Base-by-base conservation (phyloP, 1,139 yeast species). In the Candida frijolesensis region DNA sequence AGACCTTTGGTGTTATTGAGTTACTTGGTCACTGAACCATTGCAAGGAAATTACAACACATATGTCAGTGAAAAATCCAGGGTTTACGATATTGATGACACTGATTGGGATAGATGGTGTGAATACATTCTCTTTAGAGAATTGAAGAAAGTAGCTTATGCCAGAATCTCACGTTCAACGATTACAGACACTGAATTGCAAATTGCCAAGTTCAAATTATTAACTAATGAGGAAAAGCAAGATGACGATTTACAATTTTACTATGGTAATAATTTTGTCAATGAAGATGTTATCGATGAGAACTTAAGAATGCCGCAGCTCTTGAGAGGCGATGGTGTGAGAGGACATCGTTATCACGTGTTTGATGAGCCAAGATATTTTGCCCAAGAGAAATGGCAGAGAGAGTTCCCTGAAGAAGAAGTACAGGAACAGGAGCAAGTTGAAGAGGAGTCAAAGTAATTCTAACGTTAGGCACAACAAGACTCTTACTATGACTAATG, bases 91-190 rank as follows among this genome's bases (percentile, higher is more conserved):
- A 91, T 94, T 58, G 99, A 94, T 65, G 86, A 92, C 47, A 77
- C 87, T 10, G 99, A 94, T 66, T 89, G 95, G 87, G 99, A 94
- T 65, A 83, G 99, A 72, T 94, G 99, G 99, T 94, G 99, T 72
- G 96, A 94, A 71, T 94, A 94, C 70, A 91, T 94, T 55, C 73
- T 94, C 58, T 94, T 87, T 79, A 88, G 94, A 67, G 86, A 87
- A 53, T 74, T 94, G 69, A 87, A 84, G 67, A 87, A 97, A 68
- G 84, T 89, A 2, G 98, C 96, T 1, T 94, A 94, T 66, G 98
- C 98, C 1, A 84, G 99, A 67, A 87, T 94, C 40, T 86, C 96
- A 44, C 82, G 99, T 64, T 89, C 96, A 8, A 86, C 97, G 1
- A 92, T 94, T 58, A 94, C 99, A 1, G 99, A 94, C 64, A 94